Base-by-base conservation (phyloP, 345 rosid genomes). In the Linum trigynum region DNA sequence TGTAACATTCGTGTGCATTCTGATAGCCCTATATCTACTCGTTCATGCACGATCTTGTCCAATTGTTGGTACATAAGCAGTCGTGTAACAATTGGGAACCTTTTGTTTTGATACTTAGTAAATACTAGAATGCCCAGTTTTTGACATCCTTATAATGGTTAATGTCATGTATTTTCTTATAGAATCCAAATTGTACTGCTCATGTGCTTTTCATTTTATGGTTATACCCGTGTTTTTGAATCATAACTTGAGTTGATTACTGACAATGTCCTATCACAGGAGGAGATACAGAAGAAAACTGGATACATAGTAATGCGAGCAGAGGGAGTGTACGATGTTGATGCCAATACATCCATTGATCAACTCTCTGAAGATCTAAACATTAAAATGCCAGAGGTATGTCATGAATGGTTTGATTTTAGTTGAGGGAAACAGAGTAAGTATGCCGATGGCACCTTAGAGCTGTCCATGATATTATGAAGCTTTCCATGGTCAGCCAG, bases 271-370 rank as follows among this genome's bases (percentile, higher is more conserved):
- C 7, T 69, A 55, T 67, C 35, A 74, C 65, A 94, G 99, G 99
- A 94, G 80, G 99, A 94, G 80, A 94, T 94, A 75, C 95, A 91
- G 80, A 94, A 91, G 85, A 94, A 94, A 77, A 94, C 99, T 40
- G 97, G 99, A 64, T 91, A 90, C 71, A 83, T 94, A 67, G 97
- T 91, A 38, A 91, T 88, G 99, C 84, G 95, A 79, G 97, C 91
- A 42, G 96, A 91, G 64, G 99, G 97, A 65, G 72, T 88, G 60
- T 91, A 79, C 76, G 99, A 94, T 61, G 91, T 94, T 72, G 99
- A 94, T 85, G 99, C 96, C 14, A 94, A 94, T 73, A 91, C 97
- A 66, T 83, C 99, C 45, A 94, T 87, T 67, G 99, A 94, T 78
- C 99, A 90, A 70, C 87, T 91, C 45, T 85, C 96, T 53, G 97